Evolutionary conservation across 306 rosid species (phyloP).

Genomic region (Castanea sativa): DNA sequence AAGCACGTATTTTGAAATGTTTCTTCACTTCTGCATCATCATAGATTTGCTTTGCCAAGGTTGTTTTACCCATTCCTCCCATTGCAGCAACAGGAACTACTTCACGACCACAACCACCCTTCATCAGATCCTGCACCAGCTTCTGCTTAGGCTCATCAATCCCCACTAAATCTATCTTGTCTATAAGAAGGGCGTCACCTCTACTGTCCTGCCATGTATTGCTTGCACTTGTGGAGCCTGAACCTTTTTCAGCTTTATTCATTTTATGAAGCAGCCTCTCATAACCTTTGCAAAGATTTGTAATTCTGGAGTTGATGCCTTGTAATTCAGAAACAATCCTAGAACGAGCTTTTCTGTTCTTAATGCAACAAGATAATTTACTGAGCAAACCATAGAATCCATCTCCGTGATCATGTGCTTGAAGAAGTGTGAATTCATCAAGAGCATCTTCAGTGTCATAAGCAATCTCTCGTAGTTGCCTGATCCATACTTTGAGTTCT

Average conservation of each 20-base stretch:
- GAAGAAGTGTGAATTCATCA: constrained; percentile 28
- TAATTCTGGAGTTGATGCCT: constrained; percentile 21
- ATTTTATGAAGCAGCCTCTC: constrained; percentile 16
- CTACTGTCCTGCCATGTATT: neutral
- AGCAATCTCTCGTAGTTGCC: constrained; percentile 33
- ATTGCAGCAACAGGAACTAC: constrained; percentile 7
- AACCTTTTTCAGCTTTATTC: neutral
- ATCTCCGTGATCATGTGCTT: neutral
- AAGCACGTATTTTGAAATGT: constrained; percentile 1
- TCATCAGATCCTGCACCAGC: neutral
- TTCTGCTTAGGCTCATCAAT: neutral
- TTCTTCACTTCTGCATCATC: neutral
- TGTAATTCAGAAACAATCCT: constrained; percentile 7
- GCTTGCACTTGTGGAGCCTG: neutral
- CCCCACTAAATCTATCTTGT: neutral
- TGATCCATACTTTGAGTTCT: constrained; percentile 32
- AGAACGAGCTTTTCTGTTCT: neutral
- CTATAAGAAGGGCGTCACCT: constrained; percentile 1
- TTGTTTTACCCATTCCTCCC: constrained; percentile 18
- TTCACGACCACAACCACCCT: neutral
- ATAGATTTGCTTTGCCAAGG: neutral
- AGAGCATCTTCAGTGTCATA: constrained; percentile 37
- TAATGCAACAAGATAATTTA: neutral
- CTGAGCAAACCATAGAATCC: neutral
- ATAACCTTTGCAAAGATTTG: constrained; percentile 3